Base-by-base conservation (phyloP, 306 rosid genomes). In the Prunus campanulata region DNA sequence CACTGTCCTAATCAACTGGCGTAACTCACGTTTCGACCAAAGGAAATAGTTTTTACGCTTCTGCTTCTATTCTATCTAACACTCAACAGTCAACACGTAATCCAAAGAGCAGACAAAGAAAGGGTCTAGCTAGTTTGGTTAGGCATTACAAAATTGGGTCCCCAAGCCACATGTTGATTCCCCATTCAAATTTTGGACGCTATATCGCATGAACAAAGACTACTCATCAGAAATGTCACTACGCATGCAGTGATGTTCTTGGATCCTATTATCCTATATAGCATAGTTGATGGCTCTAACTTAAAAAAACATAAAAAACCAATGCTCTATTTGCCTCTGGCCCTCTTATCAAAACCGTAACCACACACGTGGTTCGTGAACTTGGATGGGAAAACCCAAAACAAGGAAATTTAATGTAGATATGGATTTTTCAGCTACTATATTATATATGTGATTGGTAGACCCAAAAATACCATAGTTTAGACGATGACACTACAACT, bases 281-380 rank as follows among this genome's bases (percentile, higher is more conserved):
- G 8, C 32, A 60, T 60, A 16, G 19, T 25, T 13, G 66, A 60
- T 57, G 68, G 59, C 60, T 48, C 61, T 44, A 69, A 47, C 20
- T 11, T 39, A 7, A 0, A 39, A 39, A 6, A 6, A 39, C 0
- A 1, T 7, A 39, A 39, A 39, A 39, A 39, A 39, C 0, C 44
- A 7, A 1, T 6, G 44, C 44, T 30, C 32, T 60, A 8, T 60
- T 3, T 2, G 9, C 27, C 18, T 50, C 47, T 29, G 6, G 14
- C 24, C 30, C 46, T 74, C 72, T 51, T 51, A 82, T 71, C 74
- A 42, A 51, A 77, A 77, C 35, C 16, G 57, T 57, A 77, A 68
- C 86, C 87, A 68, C 73, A 79, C 88, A 84, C 85, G 84, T 84
- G 93, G 83, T 82, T 82, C 76, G 54, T 49, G 63, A 69, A 75